Evolutionary conservation across 2,329 filamentous ascomycete species (phyloP), one percentile per base, ranked within the genome.

Genomic region (Teratosphaeriaceae sp.): DNA sequence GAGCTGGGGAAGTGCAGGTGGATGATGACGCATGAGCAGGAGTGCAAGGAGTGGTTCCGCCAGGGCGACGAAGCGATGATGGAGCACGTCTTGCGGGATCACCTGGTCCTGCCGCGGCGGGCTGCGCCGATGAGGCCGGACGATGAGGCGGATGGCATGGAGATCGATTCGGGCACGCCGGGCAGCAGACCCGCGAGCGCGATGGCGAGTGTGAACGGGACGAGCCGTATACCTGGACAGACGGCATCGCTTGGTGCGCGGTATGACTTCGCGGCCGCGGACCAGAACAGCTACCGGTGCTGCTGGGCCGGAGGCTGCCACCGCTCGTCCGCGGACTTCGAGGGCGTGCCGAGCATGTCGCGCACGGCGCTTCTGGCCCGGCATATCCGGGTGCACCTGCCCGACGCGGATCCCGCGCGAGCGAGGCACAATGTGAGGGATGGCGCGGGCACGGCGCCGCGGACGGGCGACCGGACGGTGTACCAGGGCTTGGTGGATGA

Each of bases 351-450:
- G 24, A 45, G 49, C 12, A 24, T 45, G 9, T 43, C 54, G 4
- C 47, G 50, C 8, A 56, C 53, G 8, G 39, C 50, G 9, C 48
- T 65, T 8, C 53, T 64, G 33, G 59, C 57, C 21, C 55, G 61
- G 29, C 84, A 88, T 61, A 68, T 87, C 63, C 82, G 82, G 56
- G 85, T 79, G 0, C 84, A 88, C 63, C 66, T 84, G 43, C 75
- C 78, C 3, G 69, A 73, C 44, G 63, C 59, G 19, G 62, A 60
- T 11, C 53, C 61, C 1, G 45, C 48, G 8, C 12, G 43, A 8
- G 60, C 30, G 31, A 58, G 43, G 29, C 50, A 58, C 41, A 55
- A 60, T 27, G 24, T 54, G 21, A 49, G 44, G 24, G n/a, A n/a
- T n/a, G 45, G 50, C 24, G 44, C 24, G 24, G 26, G 38, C 22